Base-by-base conservation (phyloP, 805 yeast species). In the Pichia exigua region DNA sequence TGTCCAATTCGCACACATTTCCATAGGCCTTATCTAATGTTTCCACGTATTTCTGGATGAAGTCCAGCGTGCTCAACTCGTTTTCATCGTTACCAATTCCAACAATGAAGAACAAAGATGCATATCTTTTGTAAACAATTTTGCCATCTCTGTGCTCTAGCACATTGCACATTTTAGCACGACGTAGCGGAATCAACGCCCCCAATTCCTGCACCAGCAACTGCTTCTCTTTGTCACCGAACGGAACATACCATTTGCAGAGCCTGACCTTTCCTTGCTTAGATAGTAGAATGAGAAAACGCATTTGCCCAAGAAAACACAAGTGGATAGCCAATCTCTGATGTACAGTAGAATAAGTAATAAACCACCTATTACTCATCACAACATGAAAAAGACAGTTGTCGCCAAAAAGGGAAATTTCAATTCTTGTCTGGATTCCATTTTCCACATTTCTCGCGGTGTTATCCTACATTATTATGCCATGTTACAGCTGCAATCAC, bases 21-120 rank as follows among this genome's bases (percentile, higher is more conserved):
- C 97, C 97, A 65, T 88, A 94, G 54, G 90, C 82, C 60, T 86
- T 85, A 72, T 94, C 99, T 97, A 94, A 89, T 57, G 88, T 90
- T 67, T 94, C 99, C 42, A 94, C 99, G 65, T 83, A 94, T 54
- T 97, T 75, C 66, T 94, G 99, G 48, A 94, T 83, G 18, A 86
- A 73, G 62, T 94, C 99, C 51, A 94, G 73, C 1, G 95, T 83
- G 50, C 88, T 69, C 56, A 94, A 74, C 65, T 94, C 99, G 66
- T 94, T 94, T 62, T 87, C 96, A 45, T 79, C 84, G 43, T 78
- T 75, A 48, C 86, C 94, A 27, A 91, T 81, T 0, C 96, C 97
- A 40, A 88, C 85, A 46, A 94, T 78, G 69, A 94, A 94, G 61
- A 88, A 94, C 52, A 94, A 72, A 45, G 96, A 87, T 1, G 99